Base-by-base conservation (phyloP, 164 flowering plant species). In the Macadamia tetraphylla region DNA sequence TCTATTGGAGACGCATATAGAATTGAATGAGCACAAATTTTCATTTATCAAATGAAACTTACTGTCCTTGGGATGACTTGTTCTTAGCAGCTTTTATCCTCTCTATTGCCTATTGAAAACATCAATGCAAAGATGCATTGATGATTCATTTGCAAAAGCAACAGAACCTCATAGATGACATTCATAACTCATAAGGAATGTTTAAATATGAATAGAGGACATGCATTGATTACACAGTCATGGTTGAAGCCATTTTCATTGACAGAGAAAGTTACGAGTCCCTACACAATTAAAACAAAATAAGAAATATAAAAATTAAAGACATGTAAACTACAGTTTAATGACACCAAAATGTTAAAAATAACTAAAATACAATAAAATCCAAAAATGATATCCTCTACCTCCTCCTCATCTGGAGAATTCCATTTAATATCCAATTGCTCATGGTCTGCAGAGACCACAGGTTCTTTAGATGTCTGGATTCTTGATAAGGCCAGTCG, bases 41-140 rank as follows among this genome's bases (percentile, higher is more conserved):
- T 60, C 46, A 76, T 48, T 17, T 11, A 44, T 55, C 23, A 67
- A 74, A 68, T 35, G 58, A 60, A 55, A 70, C 83, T 74, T 75
- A 95, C 99, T 95, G 80, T 76, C 93, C 96, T 78, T 95, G 98
- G 48, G 95, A 77, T 49, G 92, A 82, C 81, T 95, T 95, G 79
- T 80, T 83, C 81, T 88, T 91, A 53, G 97, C 96, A 23, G 91
- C 87, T 81, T 92, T 91, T 60, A 95, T 95, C 75, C 91, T 95
- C 73, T 92, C 97, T 65, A 92, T 79, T 48, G 96, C 97, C 99
- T 92, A 65, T 42, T 15, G 71, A n/a, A 59, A 65, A 18, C 15
- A 79, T 29, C 62, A 29, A 66, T 13, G 10, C 52, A 40, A 43
- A 63, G 53, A 6, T 35, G 59, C 11, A 29, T 15, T 42, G 1